Base-by-base conservation (phyloP, 441 rosid genomes). In the Biscutella laevigata region DNA sequence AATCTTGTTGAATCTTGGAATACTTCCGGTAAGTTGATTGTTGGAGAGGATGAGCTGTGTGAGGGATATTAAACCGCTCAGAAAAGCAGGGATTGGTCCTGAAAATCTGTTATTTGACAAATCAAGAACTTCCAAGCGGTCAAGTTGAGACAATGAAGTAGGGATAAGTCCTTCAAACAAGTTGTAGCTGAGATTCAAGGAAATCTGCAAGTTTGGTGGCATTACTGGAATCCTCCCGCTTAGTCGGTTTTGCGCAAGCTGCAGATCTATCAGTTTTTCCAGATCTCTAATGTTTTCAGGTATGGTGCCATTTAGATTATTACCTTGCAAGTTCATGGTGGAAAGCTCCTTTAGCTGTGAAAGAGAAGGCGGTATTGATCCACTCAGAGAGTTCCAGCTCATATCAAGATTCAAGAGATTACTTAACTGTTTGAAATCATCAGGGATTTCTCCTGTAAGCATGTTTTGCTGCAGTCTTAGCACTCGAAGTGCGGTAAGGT, bases 131-230 rank as follows among this genome's bases (percentile, higher is more conserved):
- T 90, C 94, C 55, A 90, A 66, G 10, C 15, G 59, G 4, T 0
- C n/a, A 33, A 81, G 77, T 2, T 2, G 13, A 29, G 70, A 44
- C 30, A 90, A 65, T 4, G 71, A 39, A n/a, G 0, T 0, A 0
- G 89, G 95, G 53, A 86, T 79, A 2, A 8, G 0, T 21, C 92
- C 94, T 35, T 66, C 26, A 22, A 86, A 77, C 56, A 41, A 41
- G 63, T 90, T 77, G 70, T 61, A 33, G 73, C 83, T 75, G 53
- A 90, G 88, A 67, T 84, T 84, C 70, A 90, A 71, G 16, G 80
- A 64, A 62, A 90, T 84, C 66, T 78, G 84, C 83, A 84, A 56
- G 5, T 30, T 68, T 2, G 0, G 0, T 7, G 94, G 95, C 91
- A 84, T 72, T 17, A 0, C 2, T 0, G 87, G 89, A 41, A 86